Evolutionary conservation across 768 basidiomycete species (phyloP), one percentile per base, ranked within the genome.

Genomic region (Boletus vermiculosoides): DNA sequence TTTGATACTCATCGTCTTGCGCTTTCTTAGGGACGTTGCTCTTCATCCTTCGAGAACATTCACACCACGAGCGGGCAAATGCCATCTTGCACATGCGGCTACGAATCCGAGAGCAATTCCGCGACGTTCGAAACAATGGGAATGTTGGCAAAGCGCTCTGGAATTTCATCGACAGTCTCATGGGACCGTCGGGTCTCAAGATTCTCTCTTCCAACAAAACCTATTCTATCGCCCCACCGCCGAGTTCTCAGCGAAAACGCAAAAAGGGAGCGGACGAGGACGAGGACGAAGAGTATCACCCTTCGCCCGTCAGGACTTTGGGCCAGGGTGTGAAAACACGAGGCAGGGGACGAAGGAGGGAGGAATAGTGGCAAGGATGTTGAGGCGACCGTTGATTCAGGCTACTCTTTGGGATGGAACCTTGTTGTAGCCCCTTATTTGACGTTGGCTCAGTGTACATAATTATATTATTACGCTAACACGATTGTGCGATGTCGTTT

Each of bases 101-200:
- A 37, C 68, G 76, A 22, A 77, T 90, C 23, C 82, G 88, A 53
- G 71, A 76, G 33, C 69, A 78, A 49, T 85, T 82, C 69, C 75
- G 71, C 28, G 90, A 92, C 66, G 75, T 93, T 50, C 83, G 88
- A 37, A 77, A 83, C 58, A 91, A 91, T 63, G 72, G 66, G 3
- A 65, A 66, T 2, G 81, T 89, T 11, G 78, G 80, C 53, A 80
- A 75, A 49, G 76, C 77, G 13, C 69, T 90, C 55, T 89, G 88
- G 88, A 64, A 64, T 6, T 77, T 81, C 61, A 77, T 90, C 60
- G 71, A 79, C 28, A 64, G 79, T 41, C 67, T 73, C 36, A 64
- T 70, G 53, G 72, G 74, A 48, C 74, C 74, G 2, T 65, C 65
- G 13, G 70, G 63, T 46, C 61, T 72, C 13, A 62, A 64, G 20